Base-by-base conservation (phyloP, 75 land plant genomes). In the Selaginella tamariscina region DNA sequence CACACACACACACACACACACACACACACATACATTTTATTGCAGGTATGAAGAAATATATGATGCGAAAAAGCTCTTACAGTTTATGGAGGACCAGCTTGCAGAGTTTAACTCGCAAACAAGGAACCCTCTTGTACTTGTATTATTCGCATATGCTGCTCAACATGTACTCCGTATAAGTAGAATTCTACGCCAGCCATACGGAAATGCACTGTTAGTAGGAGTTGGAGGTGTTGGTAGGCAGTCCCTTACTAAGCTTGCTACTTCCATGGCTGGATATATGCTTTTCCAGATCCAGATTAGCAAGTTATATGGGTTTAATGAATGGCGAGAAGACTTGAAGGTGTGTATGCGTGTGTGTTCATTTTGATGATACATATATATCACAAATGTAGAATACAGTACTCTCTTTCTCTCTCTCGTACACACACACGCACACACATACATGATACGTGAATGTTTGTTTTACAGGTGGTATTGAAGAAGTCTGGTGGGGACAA, bases 221-320 rank as follows among this genome's bases (percentile, higher is more conserved):
- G 79, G 79, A 27, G 79, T 77, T 24, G 79, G 79, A 62, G 79
- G 79, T 23, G 79, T 74, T 44, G 79, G 79, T 0, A 66, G 79
- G 0, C 79, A 77, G 56, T 77, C 79, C 1, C 66, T 77, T 2
- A 77, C 79, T 0, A 68, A 69, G 39, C 64, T 77, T 24, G 79
- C 79, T 15, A 77, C 79, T 32, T 77, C 54, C 29, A 72, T 77
- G 79, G 79, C 79, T 30, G 75, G 79, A 24, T 77, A 31, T 33
- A 68, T 59, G 33, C 21, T 77, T 2, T 77, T 77, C 56, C 79
- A 77, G 63, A 68, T 77, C 9, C 76, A 77, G 54, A 77, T 77
- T 20, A 77, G 68, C 22, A 77, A 77, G 54, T 26, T 77, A 1
- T 77, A 77, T 68, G 79, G 79, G 1, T 11, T 77, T 27, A 0